A percentile compares a stretch with the other conserved stretches of the same genome.
Evolutionary conservation across 805 yeast species (phyloP).

Genomic region (Debaryomyces maramus): DNA sequence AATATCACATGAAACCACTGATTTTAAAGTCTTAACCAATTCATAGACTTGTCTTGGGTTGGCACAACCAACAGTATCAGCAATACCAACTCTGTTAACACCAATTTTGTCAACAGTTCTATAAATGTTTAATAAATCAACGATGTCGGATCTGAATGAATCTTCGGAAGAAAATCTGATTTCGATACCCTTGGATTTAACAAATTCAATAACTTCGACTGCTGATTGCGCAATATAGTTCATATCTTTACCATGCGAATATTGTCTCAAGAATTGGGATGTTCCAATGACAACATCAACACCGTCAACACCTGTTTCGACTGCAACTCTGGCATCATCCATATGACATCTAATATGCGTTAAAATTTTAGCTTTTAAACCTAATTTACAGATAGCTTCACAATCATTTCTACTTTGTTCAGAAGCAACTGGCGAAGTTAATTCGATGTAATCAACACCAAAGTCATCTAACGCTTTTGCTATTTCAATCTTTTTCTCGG

Average conservation of each 20-base stretch:
- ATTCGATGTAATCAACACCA: constrained; percentile 61
- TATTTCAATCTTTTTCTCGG: constrained; percentile 56
- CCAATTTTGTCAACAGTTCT: constrained; percentile 63
- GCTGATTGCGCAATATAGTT: constrained; percentile 57
- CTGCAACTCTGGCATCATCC: constrained; percentile 62
- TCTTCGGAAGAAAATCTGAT: constrained; percentile 60
- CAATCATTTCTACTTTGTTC: constrained; percentile 59
- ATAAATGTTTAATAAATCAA: constrained; percentile 57
- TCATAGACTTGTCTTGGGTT: constrained; percentile 64
- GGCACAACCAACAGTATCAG: constrained; percentile 65
- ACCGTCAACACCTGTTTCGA: constrained; percentile 63
- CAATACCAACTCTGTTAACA: constrained; percentile 62
- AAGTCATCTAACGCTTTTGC: constrained; percentile 62
- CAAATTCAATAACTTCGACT: constrained; percentile 58
- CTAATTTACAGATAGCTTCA: constrained; percentile 59
- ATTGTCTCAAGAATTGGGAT: constrained; percentile 55
- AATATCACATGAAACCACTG: constrained; percentile 58
- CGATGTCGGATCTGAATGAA: constrained; percentile 60
- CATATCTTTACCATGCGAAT: constrained; percentile 63
- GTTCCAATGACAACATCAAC: constrained; percentile 63
- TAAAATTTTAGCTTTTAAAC: constrained; percentile 56
- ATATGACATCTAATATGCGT: constrained; percentile 63
- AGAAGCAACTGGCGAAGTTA: constrained; percentile 60
- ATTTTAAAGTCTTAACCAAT: constrained; percentile 55
- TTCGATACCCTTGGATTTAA: constrained; percentile 60